Evolutionary conservation across 495 filamentous ascomycete genomes (phyloP).

Genomic region (Podospora pseudocomata): DNA sequence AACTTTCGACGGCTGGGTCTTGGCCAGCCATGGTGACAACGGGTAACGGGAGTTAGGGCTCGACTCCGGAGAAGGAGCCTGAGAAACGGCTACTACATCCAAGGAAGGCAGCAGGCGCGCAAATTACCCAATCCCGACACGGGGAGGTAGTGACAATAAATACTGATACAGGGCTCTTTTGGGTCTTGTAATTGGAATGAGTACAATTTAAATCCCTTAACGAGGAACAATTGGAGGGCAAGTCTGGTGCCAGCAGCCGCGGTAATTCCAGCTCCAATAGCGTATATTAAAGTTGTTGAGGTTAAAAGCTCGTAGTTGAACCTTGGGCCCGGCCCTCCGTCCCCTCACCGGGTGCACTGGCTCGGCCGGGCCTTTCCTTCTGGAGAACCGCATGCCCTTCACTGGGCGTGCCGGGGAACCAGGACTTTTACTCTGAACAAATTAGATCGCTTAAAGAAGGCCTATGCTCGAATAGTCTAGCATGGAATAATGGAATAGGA

Average conservation of each 20-base stretch:
- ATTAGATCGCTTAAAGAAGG: no score
- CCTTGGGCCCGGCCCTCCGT: no score
- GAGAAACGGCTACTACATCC: no score
- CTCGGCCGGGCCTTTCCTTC: no score
- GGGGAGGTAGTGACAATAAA: conserved; percentile 49
- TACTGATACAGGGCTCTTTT: conserved; percentile 55
- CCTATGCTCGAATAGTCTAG: no score
- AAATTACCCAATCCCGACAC: conserved; percentile 52
- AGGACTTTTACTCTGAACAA: no score
- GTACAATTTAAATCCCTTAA: conserved; percentile 57
- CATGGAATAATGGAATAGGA: no score
- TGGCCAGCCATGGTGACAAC: conserved; percentile 52
- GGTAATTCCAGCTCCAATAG: conserved; percentile 39
- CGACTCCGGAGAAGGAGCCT: conserved; percentile 40
- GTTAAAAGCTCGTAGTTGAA: no score
- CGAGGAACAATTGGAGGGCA: conserved; percentile 56
- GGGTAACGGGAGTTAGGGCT: conserved; percentile 54
- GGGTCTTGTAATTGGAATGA: conserved; percentile 56
- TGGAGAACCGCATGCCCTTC: no score
- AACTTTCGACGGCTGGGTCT: conserved; percentile 58
- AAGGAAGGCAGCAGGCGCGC: conserved; percentile 47
- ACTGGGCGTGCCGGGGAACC: no score
- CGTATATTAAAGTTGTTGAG: conserved; percentile 15
- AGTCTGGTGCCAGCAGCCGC: conserved; percentile 43
- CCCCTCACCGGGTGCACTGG: no score